These are phyloP conservation scores for Solanum piurae DNA, from an alignment of 257 asterid genomes.

Conservation along the genomic window DNA sequence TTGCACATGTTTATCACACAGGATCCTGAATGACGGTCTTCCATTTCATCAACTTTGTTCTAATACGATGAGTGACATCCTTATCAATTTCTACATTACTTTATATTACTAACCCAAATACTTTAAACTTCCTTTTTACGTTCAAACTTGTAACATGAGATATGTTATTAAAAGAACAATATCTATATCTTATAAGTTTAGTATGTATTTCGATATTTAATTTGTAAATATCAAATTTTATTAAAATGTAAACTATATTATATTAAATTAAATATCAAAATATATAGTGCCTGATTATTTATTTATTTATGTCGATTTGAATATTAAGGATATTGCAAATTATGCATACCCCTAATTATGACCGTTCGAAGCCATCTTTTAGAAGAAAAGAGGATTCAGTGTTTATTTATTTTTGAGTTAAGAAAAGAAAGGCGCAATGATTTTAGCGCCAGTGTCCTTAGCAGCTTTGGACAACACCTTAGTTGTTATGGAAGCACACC, in stretches of 20 bases:
- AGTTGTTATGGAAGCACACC: neutral
- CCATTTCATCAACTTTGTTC: neutral
- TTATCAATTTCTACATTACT: no score
- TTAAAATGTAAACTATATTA: no score
- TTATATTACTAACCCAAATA: no score
- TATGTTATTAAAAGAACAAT: no score
- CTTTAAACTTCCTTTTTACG: no score
- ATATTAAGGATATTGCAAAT: neutral
- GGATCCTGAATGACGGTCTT: rapidly evolving
- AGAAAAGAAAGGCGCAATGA: neutral
- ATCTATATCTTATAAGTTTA: no score
- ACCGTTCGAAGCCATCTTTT: neutral
- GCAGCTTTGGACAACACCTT: neutral
- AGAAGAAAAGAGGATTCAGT: neutral
- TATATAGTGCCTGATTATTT: neutral
- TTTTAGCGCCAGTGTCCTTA: neutral
- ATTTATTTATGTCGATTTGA: neutral
- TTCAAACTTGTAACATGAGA: no score
- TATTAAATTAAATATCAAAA: no score
- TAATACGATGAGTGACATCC: no score
- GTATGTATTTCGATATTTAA: no score
- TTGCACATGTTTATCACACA: neutral
- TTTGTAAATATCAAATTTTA: no score
- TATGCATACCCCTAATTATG: neutral
- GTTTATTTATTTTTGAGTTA: neutral